Base-by-base conservation (phyloP, 768 basidiomycete genomes). In the Boletus bicolor region DNA sequence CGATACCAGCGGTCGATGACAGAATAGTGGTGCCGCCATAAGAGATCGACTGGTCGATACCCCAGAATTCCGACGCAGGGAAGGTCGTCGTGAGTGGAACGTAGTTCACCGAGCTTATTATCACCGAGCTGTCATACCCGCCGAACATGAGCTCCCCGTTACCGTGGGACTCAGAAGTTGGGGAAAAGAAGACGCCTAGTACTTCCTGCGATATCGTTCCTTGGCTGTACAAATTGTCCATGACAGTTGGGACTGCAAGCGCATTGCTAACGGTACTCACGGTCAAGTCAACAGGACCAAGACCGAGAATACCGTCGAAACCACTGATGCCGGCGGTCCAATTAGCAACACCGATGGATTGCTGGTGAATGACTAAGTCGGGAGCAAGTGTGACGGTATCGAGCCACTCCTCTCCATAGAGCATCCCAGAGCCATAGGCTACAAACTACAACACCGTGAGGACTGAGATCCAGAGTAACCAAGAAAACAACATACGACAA, bases 241-340 rank as follows among this genome's bases (percentile, higher is more conserved):
- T 64, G 21, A 77, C 70, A 5, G 75, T 77, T 3, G 72, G 69
- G 14, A 75, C 62, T 8, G 35, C 32, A 4, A 32, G 26, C 2
- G 37, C 4, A 21, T 59, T 56, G 45, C 46, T 57, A 7, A 68
- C 46, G 2, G 66, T 64, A 51, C 62, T 69, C 1, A 47, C 19
- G 0, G 76, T 77, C 41, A 77, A 57, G 54, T 68, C 71, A 6
- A 52, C 44, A 4, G 77, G 77, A 17, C 76, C 69, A 14, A 63
- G 46, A 63, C 78, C 62, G 10, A 79, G 68, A 46, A 78, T 73
- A 7, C 78, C 78, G 38, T 78, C 76, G 10, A 78, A 60, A n/a
- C 60, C 71, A n/a, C 54, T 15, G 32, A 74, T 68, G 12, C 72
- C 73, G 1, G 17, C 0, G 14, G 66, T 44, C 7, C 35, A 49